Percentiles rank a stretch among this genome's conserved stretches.
phyloP scores from a whole-genome alignment of 345 rosid genomes.

The Citrus medica region DNA sequence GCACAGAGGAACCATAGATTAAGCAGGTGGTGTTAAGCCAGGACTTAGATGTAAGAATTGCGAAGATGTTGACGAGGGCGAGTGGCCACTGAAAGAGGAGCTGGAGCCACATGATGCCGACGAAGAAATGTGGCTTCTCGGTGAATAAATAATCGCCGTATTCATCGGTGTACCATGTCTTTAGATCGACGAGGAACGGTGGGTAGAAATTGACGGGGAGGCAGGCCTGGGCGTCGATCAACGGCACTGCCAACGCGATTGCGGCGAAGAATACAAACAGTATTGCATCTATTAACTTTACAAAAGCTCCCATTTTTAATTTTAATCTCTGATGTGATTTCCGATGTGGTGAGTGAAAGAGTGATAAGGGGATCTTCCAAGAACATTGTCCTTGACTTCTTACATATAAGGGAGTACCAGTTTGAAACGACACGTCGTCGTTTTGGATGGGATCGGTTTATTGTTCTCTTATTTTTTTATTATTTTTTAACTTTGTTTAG shows the following conservation, averaged over 20 bases:
- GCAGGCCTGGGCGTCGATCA: constrained; percentile 54
- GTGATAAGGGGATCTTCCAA: background rate
- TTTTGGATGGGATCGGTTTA: background rate
- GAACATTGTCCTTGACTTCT: background rate
- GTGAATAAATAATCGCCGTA: constrained; percentile 58
- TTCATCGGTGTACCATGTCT: constrained; percentile 32
- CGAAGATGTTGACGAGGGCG: constrained; percentile 49
- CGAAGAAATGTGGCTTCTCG: constrained; percentile 79
- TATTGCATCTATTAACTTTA: constrained; percentile 50
- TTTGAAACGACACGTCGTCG: background rate
- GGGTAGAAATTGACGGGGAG: constrained; percentile 53
- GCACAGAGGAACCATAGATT: constrained; percentile 58
- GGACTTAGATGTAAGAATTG: constrained; percentile 47
- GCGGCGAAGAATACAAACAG: constrained; percentile 55
- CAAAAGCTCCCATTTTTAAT: constrained; percentile 47
- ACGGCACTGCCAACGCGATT: constrained; percentile 52
- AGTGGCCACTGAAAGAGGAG: constrained; percentile 80
- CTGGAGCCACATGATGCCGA: constrained; percentile 67
- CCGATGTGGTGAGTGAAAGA: background rate
- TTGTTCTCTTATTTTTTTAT: too few species aligned
- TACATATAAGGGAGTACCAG: background rate
- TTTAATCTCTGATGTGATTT: too few species aligned
- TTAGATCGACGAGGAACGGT: constrained; percentile 45
- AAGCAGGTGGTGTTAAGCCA: constrained; percentile 79
- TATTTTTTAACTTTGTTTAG: too few species aligned